Evolutionary conservation across 164 flowering plant genomes (phyloP), one percentile per base, ranked within the genome.

Genomic region (Euptelea pleiosperma): DNA sequence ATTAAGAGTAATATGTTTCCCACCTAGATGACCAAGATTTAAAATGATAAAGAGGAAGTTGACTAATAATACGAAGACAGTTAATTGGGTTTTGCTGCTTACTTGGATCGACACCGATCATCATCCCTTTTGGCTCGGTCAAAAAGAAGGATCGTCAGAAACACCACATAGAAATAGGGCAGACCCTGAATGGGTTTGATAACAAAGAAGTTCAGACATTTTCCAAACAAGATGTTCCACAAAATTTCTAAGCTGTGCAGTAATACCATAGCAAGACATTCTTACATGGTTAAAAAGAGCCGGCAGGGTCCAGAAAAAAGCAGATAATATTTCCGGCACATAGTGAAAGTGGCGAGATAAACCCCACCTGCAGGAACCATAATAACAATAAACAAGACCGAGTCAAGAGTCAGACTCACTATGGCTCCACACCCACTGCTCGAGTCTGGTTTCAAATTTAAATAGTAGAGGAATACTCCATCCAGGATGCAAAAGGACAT

Each of bases 121-220:
- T 90, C 99, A 55, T 93, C 99, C 68, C 99, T 83, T 65, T 82
- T 88, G 52, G 99, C 95, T 42, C 95, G 91, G 65, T 93, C 99
- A 5, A 90, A 65, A 21, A 93, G 89, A 45, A 93, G 96, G 76
- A 90, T 86, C 24, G 89, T 93, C 39, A 93, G 85, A 65, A 83
- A 90, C 29, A 88, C 70, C 67, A 93, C 97, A 54, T 93, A 93
- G 74, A 93, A 93, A 81, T 90, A 93, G 15, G 99, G 99, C 28
- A 93, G 76, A 62, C 78, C 79, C 99, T 93, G 96, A 68, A 74
- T 30, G 47, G 66, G 19, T 61, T 49, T 3, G 36, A 35, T 11
- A 37, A 19, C 10, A 52, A 40, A n/a, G 4, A 60, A 10, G 24
- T 43, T 26, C 9, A 21, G 25, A 15, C 6, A 10, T 30, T 48